Evolutionary conservation across 768 basidiomycete species (phyloP), one percentile per base, ranked within the genome.

Genomic region (Ramaria rubella): DNA sequence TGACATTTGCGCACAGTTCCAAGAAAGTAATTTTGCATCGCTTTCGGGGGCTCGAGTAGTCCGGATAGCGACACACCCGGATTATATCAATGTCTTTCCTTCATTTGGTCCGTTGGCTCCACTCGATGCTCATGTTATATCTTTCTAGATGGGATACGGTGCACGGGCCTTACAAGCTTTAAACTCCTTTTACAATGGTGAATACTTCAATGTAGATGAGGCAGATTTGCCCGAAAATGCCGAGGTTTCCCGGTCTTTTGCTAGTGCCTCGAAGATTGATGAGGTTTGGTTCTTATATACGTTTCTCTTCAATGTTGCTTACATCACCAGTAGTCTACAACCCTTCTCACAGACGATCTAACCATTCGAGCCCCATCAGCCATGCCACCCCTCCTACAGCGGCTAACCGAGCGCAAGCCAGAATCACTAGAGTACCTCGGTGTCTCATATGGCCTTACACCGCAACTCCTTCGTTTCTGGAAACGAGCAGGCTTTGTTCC

Each of bases 361-460:
- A 77, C 79, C 4, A 72, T 97, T 43, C 85, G 94, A 3, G 71
- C 90, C 2, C 77, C 82, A 0, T 72, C 78, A 5, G 79, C 81
- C 38, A 96, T 98, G 91, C 94, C 94, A 0, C 94, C 95, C 1
- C 78, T 99, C 4, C 79, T 99, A 1, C 92, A 94, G 64, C 83
- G 93, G 3, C 77, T 98, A 4, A 83, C 89, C 1, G 94, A 97
- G 67, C 80, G 88, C 30, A 89, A 86, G 68, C 95, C 95, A 0
- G 94, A 97, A 66, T 76, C 72, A 29, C 76, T 99, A 23, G 95
- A 98, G 70, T 99, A 95, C 65, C 76, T 99, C 5, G 95, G 96
- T 44, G 95, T 97, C 2, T 95, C 93, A 14, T 99, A 95, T 67
- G 96, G 96, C 5, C 74, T 99, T 49, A 97, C 94, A 0, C 80